These are phyloP conservation scores for Iodosphaeria phyllophila DNA, from an alignment of 2,329 filamentous ascomycete species.

Conservation along the genomic window DNA sequence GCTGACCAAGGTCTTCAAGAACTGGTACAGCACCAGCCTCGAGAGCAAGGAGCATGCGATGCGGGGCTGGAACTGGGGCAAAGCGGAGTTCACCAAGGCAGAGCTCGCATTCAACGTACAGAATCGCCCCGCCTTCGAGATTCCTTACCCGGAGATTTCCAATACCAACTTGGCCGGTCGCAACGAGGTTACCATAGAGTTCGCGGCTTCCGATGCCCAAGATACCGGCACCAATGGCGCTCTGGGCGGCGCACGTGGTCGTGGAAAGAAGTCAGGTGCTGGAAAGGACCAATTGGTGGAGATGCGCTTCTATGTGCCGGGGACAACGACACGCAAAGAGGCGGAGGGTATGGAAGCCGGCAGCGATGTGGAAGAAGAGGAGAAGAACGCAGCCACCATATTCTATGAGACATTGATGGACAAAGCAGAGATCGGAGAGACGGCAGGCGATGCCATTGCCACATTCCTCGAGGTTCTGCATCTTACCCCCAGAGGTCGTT, in stretches of 20 bases:
- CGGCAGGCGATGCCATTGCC: slow-evolving; percentile 94
- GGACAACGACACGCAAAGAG: slow-evolving; percentile 65
- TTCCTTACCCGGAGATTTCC: slow-evolving; percentile 91
- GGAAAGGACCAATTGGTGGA: slow-evolving; percentile 88
- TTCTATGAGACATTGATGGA: slow-evolving; percentile 98
- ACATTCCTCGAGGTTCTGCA: slow-evolving; percentile 95
- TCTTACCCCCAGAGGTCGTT: slow-evolving; percentile 94
- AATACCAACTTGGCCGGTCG: slow-evolving; percentile 96
- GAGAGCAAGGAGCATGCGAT: slow-evolving; percentile 89
- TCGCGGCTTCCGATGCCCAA: slow-evolving; percentile 53
- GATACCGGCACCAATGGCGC: slow-evolving; percentile 57
- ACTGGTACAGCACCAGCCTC: slow-evolving; percentile 89
- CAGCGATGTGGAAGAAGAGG: slow-evolving; percentile 50
- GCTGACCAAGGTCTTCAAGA: slow-evolving; percentile 82
- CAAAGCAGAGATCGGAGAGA: slow-evolving; percentile 97
- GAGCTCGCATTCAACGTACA: slow-evolving; percentile 95
- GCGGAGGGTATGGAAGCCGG: slow-evolving; percentile 55
- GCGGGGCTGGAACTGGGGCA: slow-evolving; percentile 98
- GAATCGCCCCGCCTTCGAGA: slow-evolving; percentile 88
- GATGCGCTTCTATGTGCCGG: slow-evolving; percentile 97
- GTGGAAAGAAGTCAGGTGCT: slow-evolving; percentile 77
- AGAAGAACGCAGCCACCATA: slow-evolving; percentile 89
- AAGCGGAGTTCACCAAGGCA: slow-evolving; percentile 87
- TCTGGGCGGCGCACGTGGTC: slow-evolving; percentile 52
- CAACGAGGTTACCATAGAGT: slow-evolving; percentile 94